Evolutionary conservation across 2,329 filamentous ascomycete genomes (phyloP).

Genomic region (Phialophora chinensis): DNA sequence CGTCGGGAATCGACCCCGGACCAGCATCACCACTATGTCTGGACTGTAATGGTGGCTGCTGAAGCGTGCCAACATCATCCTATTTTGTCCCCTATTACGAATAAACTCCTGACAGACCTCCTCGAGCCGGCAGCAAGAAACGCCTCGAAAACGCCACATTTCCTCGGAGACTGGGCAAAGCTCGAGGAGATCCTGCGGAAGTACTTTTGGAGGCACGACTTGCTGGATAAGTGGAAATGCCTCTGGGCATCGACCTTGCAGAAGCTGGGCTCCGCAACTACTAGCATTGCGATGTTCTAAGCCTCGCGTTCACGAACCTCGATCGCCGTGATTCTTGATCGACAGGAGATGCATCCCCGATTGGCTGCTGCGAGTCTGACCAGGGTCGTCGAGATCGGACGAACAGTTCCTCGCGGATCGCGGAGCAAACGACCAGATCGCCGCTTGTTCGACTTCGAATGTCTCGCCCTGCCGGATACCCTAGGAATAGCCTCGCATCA

Average conservation of each 20-base stretch:
- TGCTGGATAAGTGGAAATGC: conserved; percentile 10
- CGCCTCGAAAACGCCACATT: not conserved
- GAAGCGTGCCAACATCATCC: not conserved
- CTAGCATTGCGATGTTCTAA: not conserved
- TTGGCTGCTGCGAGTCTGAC: not conserved
- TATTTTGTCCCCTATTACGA: not conserved
- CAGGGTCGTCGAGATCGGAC: not conserved
- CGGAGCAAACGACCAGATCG: not conserved
- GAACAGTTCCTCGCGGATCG: not conserved
- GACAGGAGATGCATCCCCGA: not conserved
- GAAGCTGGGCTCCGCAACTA: not conserved
- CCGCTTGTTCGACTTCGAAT: not conserved
- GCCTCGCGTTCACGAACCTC: not conserved
- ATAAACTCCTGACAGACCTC: not conserved
- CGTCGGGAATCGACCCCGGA: conserved; percentile 3
- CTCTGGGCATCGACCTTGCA: not conserved
- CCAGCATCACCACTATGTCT: conserved; percentile 14
- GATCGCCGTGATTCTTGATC: not conserved
- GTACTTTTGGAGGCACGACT: conserved; percentile 4
- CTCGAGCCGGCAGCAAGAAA: not conserved
- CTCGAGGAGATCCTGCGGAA: not conserved
- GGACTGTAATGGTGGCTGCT: conserved; percentile 10
- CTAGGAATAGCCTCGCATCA: not conserved
- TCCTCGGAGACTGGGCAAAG: conserved; percentile 4
- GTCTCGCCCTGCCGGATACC: not conserved